phyloP scores from a whole-genome alignment of 352 stramenopile species.

The Globisporangium sylvaticum region DNA sequence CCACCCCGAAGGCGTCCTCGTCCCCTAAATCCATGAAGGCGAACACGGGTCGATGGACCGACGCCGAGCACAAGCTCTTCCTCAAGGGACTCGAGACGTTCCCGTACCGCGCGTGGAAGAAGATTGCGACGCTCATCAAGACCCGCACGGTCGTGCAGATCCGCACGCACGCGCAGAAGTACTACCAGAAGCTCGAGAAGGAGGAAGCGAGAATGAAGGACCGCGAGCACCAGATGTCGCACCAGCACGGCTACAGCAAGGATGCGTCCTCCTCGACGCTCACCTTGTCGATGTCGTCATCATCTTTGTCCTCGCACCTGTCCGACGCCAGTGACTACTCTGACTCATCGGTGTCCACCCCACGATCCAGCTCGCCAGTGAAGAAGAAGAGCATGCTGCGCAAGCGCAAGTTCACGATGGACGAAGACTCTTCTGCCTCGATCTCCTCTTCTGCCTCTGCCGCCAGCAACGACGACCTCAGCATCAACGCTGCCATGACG shows the following conservation, averaged over 20 bases:
- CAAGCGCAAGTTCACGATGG: conserved; percentile 61
- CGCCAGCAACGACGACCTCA: conserved; percentile 22
- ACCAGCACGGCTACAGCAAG: conserved; percentile 12
- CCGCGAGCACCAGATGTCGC: conserved; percentile 40
- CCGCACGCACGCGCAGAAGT: conserved; percentile 86
- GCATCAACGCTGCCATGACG: conserved; percentile 13
- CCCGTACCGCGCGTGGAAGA: conserved; percentile 86
- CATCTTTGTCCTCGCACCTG: conserved; percentile 5
- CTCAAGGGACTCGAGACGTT: conserved; percentile 83
- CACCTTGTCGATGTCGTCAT: neutral
- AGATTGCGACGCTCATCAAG: conserved; percentile 93
- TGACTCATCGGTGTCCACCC: conserved; percentile 7
- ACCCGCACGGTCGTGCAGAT: conserved; percentile 91
- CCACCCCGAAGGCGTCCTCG: conserved; percentile 4
- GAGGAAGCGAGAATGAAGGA: conserved; percentile 76
- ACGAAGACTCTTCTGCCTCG: conserved; percentile 16
- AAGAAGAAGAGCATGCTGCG: conserved; percentile 64
- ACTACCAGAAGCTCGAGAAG: conserved; percentile 89
- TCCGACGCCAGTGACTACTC: conserved; percentile 15
- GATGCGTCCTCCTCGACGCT: neutral
- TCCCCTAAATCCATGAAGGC: conserved; percentile 34
- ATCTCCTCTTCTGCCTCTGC: conserved; percentile 15
- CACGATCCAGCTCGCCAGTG: conserved; percentile 18
- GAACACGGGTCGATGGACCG: conserved; percentile 84
- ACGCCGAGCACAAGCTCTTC: conserved; percentile 88